phyloP scores from a whole-genome alignment of 192 early-diverging fungal species.

The Cladochytrium replicatum region DNA sequence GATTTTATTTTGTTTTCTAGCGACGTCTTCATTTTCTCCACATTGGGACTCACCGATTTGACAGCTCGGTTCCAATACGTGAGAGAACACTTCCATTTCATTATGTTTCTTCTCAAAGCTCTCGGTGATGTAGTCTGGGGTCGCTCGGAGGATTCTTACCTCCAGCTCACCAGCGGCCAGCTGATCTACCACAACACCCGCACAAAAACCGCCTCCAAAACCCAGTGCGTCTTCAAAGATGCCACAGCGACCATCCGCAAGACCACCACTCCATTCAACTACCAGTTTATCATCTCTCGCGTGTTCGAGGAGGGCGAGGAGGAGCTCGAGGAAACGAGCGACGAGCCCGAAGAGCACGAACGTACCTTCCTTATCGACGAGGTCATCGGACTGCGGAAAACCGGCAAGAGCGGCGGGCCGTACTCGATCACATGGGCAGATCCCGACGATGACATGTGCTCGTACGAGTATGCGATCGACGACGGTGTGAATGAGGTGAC shows the following conservation, averaged over 20 bases:
- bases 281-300: conserved; percentile 65
- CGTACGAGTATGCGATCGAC: conserved; percentile 17
- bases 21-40: too few relatives aligned
- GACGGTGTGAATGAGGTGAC: conserved; percentile 20
- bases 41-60: too few relatives aligned
- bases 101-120: conserved; percentile 59
- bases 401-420: conserved; percentile 12
- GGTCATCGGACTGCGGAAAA: conserved; percentile 33
- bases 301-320: conserved; percentile 70
- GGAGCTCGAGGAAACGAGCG: conserved; percentile 44
- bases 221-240: conserved; percentile 51
- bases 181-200: conserved; percentile 38
- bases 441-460: conserved; percentile 21
- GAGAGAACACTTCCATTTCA: too few relatives aligned
- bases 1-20: too few relatives aligned
- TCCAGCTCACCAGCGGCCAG: conserved; percentile 53
- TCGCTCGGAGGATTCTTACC: conserved; percentile 21
- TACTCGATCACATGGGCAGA: conserved; percentile 46
- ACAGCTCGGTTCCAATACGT: too few relatives aligned
- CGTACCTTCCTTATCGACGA: conserved; percentile 57
- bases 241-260: conserved; percentile 56
- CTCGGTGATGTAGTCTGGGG: conserved; percentile 64
- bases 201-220: conserved; percentile 35
- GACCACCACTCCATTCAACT: conserved; percentile 54
- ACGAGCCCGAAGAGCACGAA: conserved; percentile 52